Base-by-base conservation (phyloP, 495 filamentous ascomycete genomes). In the Aspergillus bertholletiae region DNA sequence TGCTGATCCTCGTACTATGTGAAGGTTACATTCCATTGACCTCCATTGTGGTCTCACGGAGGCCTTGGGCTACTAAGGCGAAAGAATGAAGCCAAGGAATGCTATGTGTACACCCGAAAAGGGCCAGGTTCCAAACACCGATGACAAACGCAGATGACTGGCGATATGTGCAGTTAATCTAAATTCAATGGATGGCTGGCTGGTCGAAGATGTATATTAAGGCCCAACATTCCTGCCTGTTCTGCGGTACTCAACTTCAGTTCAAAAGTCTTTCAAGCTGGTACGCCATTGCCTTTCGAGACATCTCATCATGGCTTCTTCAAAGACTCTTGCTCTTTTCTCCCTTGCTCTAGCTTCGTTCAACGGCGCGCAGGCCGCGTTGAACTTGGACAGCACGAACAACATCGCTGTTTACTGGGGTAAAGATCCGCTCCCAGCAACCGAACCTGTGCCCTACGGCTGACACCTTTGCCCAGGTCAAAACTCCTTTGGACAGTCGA, bases 381-480 rank as follows among this genome's bases (percentile, higher is more conserved):
- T 84, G 50, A 69, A 79, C 54, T 46, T 79, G 27, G 55, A 44
- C 23, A 72, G 76, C 2, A 58, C 59, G 2, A 72, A 60, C 41
- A 88, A 84, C 61, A 53, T 86, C 50, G 80, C 76, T n/a, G 71
- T 86, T 7, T 88, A 88, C 60, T 88, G 84, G 84, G 84, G 74
- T 82, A 65, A 59, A 65, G 46, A 45, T n/a, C 2, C 20, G 4
- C 5, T 2, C 2, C 9, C 3, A 27, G 23, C 35, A 21, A 8
- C 22, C 30, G 20, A 7, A 7, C 6, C 6, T 6, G 18, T 17
- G 27, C 15, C 12, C n/a, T n/a, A 18, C 48, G 22, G 18, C 34
- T 51, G 8, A 27, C 39, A 43, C 2, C 1, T 1, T n/a, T 27
- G 12, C 8, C 2, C 27, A 86, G 83, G 81, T 5, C 83, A 87